Evolutionary conservation across 768 basidiomycete species (phyloP).

Genomic region (Sporobolomyces pararoseus): DNA sequence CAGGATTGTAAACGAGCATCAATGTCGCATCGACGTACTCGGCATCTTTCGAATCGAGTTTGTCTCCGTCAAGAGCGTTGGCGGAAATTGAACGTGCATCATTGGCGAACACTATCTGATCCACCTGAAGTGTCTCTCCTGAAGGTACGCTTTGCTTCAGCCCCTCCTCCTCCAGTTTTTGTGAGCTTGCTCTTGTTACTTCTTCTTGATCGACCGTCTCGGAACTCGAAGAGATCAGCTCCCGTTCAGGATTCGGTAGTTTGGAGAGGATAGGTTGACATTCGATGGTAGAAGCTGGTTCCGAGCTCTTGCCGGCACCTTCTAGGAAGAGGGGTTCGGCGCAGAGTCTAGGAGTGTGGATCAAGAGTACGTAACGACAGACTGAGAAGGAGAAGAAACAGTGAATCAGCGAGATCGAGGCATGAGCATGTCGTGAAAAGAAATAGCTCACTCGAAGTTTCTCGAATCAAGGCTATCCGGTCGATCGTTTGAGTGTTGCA

Average conservation of each 20-base stretch:
- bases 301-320: slow-evolving; percentile 62
- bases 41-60: not conserved
- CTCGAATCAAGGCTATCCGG: slow-evolving; percentile 45
- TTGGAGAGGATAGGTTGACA: slow-evolving; percentile 33
- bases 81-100: too few relatives aligned
- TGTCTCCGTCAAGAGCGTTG: too few relatives aligned
- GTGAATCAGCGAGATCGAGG: too few relatives aligned
- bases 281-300: slow-evolving; percentile 54
- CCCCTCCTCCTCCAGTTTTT: not conserved
- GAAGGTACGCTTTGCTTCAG: not conserved
- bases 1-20: slow-evolving; percentile 28
- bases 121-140: too few relatives aligned
- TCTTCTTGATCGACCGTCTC: not conserved
- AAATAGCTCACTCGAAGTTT: slow-evolving; percentile 39
- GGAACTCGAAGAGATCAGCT: not conserved
- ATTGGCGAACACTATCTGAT: too few relatives aligned
- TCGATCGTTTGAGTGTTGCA: slow-evolving; percentile 45
- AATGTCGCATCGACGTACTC: slow-evolving; percentile 11
- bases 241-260: not conserved
- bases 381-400: slow-evolving; percentile 53
- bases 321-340: slow-evolving; percentile 88
- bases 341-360: slow-evolving; percentile 91
- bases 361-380: slow-evolving; percentile 91
- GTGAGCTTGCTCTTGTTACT: too few relatives aligned
- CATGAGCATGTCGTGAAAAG: slow-evolving; percentile 25